Conservation (phyloP, 2,329 filamentous ascomycete genomes). For the Coniella lustricola region DNA sequence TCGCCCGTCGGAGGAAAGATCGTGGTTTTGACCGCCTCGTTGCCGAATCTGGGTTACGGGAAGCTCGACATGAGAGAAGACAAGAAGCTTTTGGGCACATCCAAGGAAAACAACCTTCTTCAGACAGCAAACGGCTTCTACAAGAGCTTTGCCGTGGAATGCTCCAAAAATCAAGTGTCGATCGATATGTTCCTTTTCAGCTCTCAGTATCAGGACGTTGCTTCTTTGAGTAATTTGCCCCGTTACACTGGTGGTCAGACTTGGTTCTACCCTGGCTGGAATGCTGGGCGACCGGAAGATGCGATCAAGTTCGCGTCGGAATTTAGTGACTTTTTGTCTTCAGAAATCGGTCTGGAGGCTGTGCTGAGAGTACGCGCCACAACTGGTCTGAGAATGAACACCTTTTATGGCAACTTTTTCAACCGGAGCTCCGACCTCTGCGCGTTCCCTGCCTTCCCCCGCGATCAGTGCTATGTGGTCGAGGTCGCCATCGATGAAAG, state of each 20-base stretch:
- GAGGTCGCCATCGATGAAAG: constrained; percentile 97
- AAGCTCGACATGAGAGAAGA: constrained; percentile 92
- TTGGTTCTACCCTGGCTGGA: constrained; percentile 98
- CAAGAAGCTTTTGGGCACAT: constrained; percentile 90
- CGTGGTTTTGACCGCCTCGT: constrained; percentile 78
- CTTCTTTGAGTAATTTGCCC: constrained; percentile 89
- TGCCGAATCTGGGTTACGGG: constrained; percentile 85
- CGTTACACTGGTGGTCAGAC: constrained; percentile 96
- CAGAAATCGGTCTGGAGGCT: constrained; percentile 92
- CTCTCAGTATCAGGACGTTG: constrained; percentile 94
- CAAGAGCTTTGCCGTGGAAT: constrained; percentile 98
- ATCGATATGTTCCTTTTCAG: constrained; percentile 98
- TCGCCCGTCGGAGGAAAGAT: constrained; percentile 92
- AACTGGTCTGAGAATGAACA: constrained; percentile 90
- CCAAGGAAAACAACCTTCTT: constrained; percentile 78
- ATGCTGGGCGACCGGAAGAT: constrained; percentile 86
- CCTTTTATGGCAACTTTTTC: constrained; percentile 99
- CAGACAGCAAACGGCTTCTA: constrained; percentile 96
- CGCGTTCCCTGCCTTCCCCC: constrained; percentile 94
- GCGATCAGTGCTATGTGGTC: constrained; percentile 95
- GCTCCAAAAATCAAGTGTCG: constrained; percentile 96
- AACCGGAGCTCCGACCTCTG: constrained; percentile 96
- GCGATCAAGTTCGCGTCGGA: constrained; percentile 97
- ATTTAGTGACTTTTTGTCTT: constrained; percentile 93
- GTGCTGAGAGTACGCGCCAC: constrained; percentile 93